Evolutionary conservation across 768 basidiomycete species (phyloP), one percentile per base, ranked within the genome.

Genomic region (Jaapia argillacea): DNA sequence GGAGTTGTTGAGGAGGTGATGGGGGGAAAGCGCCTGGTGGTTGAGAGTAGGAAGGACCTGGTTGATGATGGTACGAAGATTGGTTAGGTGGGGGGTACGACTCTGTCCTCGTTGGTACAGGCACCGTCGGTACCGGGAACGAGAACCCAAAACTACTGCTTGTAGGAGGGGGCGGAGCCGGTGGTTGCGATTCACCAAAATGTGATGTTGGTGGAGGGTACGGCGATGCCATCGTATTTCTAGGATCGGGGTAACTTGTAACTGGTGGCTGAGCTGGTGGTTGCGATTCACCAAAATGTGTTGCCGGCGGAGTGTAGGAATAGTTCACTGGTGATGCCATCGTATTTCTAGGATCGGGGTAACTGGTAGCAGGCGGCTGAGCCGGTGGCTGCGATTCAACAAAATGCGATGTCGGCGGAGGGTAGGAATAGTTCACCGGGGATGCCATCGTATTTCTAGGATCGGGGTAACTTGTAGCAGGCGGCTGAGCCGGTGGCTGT

Each of bases 351-450:
- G n/a, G n/a, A n/a, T n/a, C n/a, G n/a, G n/a, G n/a, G n/a, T n/a
- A n/a, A n/a, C 52, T 25, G 52, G 53, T 3, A 54, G 51, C 36
- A 56, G 53, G 4, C 60, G 5, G 6, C 36, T n/a, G 58, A 26
- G 54, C 54, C 27, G 38, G 41, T 21, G 28, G 31, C 40, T 10
- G n/a, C n/a, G n/a, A n/a, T n/a, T n/a, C n/a, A n/a, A n/a, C n/a
- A 33, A 16, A 16, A 33, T 10, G 31, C 31, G 10, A 16, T 16
- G 31, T 10, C 31, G 10, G 31, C 31, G 31, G 10, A 33, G 31
- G 31, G 31, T 33, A 33, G 31, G 31, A 10, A 33, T 33, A 10
- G 31, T 10, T 33, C 31, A 16, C 10, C 31, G 31, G 10, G 16
- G 31, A 16, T 16, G 31, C 31, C 10, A 16, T n/a, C n/a, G n/a